phyloP scores from a whole-genome alignment of 768 basidiomycete genomes.

The Pleurotus sapidus region DNA sequence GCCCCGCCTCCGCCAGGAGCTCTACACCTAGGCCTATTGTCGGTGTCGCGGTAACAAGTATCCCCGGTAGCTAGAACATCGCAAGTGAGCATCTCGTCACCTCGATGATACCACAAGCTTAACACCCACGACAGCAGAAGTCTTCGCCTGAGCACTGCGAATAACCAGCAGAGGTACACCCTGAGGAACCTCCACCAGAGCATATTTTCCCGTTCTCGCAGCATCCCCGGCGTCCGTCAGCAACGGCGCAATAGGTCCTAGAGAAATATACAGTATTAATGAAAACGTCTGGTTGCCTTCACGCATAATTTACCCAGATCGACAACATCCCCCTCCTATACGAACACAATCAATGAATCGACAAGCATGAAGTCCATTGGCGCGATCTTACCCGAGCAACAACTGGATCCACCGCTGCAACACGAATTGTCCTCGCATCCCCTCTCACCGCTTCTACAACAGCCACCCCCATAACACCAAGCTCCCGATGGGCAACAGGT shows the following conservation, averaged over 20 bases:
- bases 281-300: not conserved
- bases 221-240: constrained; percentile 2
- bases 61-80: not conserved
- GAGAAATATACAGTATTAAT: not conserved
- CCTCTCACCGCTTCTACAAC: not conserved
- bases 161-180: not conserved
- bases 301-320: not conserved
- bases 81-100: not conserved
- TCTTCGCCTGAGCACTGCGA: not conserved
- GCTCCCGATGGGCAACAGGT: not conserved
- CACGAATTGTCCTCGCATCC: constrained; percentile 2
- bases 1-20: not conserved
- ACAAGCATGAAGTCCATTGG: no score
- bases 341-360: not conserved
- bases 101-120: no score
- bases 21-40: not conserved
- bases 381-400: not conserved
- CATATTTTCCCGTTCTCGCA: constrained; percentile 3
- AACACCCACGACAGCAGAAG: constrained; percentile 3
- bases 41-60: not conserved
- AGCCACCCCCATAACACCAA: not conserved
- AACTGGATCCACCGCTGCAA: not conserved
- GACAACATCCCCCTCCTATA: not conserved
- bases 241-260: not conserved
- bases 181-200: not conserved